phyloP scores from a whole-genome alignment of 23 red algal species.

The Cyanidioschyzon merolae region DNA sequence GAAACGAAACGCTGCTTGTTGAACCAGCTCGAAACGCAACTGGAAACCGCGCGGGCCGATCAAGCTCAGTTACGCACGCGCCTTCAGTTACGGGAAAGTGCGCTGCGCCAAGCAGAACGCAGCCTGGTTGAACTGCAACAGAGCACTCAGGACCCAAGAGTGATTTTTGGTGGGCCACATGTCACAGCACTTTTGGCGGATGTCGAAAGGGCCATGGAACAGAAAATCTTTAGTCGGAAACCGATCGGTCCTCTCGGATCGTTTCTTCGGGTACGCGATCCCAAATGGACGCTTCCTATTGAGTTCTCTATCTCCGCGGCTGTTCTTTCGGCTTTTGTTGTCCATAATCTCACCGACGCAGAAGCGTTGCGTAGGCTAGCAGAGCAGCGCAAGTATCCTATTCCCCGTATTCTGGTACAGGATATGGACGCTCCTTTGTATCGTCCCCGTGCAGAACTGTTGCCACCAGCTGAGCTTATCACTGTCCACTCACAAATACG shows the following conservation, averaged over 20 bases:
- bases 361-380: conserved; percentile 18
- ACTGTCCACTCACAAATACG: conserved; percentile 11
- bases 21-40: not conserved
- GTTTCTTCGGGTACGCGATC: conserved; percentile 33
- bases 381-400: not conserved
- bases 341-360: conserved; percentile 36
- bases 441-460: not conserved
- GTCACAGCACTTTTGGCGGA: not conserved
- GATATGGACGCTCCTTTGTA: conserved; percentile 25
- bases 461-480: conserved; percentile 17
- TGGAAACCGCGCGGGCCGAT: not conserved
- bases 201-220: conserved; percentile 7
- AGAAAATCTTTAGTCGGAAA: conserved; percentile 21
- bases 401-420: not conserved
- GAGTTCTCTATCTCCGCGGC: conserved; percentile 30
- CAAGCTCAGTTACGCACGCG: not conserved
- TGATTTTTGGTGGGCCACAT: not conserved
- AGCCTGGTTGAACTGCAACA: not conserved
- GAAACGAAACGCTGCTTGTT: not conserved
- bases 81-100: not conserved
- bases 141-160: not conserved
- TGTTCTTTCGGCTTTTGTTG: conserved; percentile 45
- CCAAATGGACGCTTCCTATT: conserved; percentile 57
- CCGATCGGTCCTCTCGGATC: conserved; percentile 78
- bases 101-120: conserved; percentile 6